A percentile compares a stretch with the other conserved stretches of the same genome.
Evolutionary conservation across 306 rosid species (phyloP).

Genomic region (Glycine latifolia): DNA sequence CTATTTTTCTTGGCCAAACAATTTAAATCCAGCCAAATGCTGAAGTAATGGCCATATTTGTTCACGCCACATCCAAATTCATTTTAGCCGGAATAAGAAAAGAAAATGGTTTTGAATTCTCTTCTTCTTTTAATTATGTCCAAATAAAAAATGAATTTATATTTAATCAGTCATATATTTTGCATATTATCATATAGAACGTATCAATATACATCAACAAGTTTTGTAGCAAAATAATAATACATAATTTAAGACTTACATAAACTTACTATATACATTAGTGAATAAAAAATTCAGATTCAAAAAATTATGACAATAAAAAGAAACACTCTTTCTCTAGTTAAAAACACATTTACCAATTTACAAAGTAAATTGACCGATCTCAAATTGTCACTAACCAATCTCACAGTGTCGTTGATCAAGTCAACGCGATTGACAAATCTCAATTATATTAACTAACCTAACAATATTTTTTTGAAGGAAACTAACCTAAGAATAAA

Average conservation of each 20-base stretch:
- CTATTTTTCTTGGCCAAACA: not conserved
- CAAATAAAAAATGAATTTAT: not conserved
- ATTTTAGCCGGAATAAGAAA: not conserved
- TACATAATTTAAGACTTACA: no score
- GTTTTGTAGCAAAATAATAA: no score
- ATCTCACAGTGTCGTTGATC: not conserved
- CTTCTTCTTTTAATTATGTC: no score
- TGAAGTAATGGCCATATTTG: not conserved
- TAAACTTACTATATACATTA: no score
- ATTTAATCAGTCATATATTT: not conserved
- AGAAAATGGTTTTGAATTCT: not conserved
- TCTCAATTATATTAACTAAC: not conserved
- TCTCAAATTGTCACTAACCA: not conserved
- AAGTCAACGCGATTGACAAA: not conserved
- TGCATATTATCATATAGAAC: not conserved
- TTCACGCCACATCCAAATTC: not conserved
- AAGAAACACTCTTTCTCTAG: not conserved
- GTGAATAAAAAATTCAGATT: no score
- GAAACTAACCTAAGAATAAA: not conserved
- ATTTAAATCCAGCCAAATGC: not conserved
- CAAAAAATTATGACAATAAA: no score
- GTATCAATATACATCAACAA: not conserved
- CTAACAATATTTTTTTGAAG: no score
- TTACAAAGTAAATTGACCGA: not conserved
- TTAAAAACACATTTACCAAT: not conserved